A percentile compares a stretch with the other conserved stretches of the same genome.
These are phyloP conservation scores for Phoenix dactylifera DNA, from an alignment of 176 grass and related monocot genomes.

Conservation along the genomic window DNA sequence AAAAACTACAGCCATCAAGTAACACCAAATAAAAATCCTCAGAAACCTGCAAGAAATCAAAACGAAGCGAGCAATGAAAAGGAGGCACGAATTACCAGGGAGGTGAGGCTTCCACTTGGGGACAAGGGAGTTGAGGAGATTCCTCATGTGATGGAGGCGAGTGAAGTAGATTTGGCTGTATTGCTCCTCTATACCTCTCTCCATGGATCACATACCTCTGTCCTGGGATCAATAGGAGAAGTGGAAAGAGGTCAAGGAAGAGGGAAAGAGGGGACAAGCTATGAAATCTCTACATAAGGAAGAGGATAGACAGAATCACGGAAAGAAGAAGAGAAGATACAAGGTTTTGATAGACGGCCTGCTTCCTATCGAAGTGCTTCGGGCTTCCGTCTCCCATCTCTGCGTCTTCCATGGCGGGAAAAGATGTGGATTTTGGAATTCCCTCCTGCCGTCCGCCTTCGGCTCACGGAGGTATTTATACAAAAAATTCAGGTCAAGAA, in stretches of 20 bases:
- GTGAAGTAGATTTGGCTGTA: slow-evolving; percentile 98
- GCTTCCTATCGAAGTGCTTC: slow-evolving; percentile 58
- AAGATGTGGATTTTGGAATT: slow-evolving; percentile 1
- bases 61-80: not conserved
- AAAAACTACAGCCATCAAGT: too few relatives aligned
- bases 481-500: too few relatives aligned
- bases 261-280: not conserved
- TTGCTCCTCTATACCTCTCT: slow-evolving; percentile 93
- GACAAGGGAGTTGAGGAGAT: slow-evolving; percentile 56
- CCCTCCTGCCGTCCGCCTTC: not conserved
- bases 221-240: slow-evolving; percentile 37
- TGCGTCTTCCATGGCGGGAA: slow-evolving; percentile 22
- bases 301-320: not conserved
- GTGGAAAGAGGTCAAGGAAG: slow-evolving; percentile 2
- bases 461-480: too few relatives aligned
- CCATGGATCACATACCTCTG: slow-evolving; percentile 65
- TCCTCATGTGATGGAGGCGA: slow-evolving; percentile 78
- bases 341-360: slow-evolving; percentile 57
- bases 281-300: too few relatives aligned
- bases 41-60: not conserved
- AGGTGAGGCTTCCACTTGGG: slow-evolving; percentile 62
- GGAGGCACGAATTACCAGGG: slow-evolving; percentile 23
- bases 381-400: slow-evolving; percentile 32
- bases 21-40: not conserved
- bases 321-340: slow-evolving; percentile 20